Evolutionary conservation across 1,284 basidiomycete species (phyloP).

Genomic region (Butyriboletus appendiculatus): DNA sequence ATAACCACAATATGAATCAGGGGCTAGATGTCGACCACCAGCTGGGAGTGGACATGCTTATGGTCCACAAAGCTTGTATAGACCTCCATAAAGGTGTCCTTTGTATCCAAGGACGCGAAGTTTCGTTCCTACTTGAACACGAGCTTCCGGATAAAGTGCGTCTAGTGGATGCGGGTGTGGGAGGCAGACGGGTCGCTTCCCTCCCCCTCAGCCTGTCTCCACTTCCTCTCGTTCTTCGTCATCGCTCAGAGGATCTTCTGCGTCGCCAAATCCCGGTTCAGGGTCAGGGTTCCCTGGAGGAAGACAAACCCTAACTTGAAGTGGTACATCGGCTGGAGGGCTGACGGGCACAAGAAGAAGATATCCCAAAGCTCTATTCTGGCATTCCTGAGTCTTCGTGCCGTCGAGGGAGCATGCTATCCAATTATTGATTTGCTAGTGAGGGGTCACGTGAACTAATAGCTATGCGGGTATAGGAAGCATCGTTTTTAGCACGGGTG

Average conservation of each 20-base stretch:
- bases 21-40: constrained; percentile 91
- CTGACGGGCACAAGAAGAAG: constrained; percentile 18
- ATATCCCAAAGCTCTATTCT: constrained; percentile 53
- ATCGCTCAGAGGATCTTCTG: constrained; percentile 10
- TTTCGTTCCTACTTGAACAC: constrained; percentile 91
- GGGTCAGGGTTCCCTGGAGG: constrained; percentile 57
- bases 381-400: constrained; percentile 66
- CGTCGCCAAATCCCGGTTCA: constrained; percentile 9
- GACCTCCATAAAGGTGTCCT: constrained; percentile 89
- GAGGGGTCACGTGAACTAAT: constrained; percentile 41
- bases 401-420: constrained; percentile 75
- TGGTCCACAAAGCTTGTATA: constrained; percentile 94
- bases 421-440: constrained; percentile 74
- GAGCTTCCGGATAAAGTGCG: constrained; percentile 87
- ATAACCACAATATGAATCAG: constrained; percentile 38
- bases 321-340: constrained; percentile 31
- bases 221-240: constrained; percentile 9
- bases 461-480: neutral
- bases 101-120: constrained; percentile 85
- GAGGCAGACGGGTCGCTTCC: constrained; percentile 22
- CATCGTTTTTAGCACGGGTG: constrained; percentile 1
- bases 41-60: constrained; percentile 98
- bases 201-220: constrained; percentile 9
- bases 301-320: constrained; percentile 52
- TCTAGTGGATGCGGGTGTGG: constrained; percentile 36